Conservation (phyloP, 2,329 filamentous ascomycete species). For the Penicillium corylophilum region DNA sequence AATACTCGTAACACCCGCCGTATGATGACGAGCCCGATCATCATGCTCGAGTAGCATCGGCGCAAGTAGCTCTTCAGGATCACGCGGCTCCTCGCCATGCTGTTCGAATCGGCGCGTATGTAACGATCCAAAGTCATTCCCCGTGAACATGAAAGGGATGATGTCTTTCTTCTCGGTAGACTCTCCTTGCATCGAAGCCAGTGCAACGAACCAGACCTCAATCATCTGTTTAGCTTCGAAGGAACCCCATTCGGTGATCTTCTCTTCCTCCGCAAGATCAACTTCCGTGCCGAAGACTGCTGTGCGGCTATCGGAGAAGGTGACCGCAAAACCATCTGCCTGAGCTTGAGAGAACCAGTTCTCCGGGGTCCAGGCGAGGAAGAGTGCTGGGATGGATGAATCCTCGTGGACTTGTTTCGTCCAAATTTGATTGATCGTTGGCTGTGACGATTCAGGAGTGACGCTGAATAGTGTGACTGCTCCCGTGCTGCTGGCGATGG, state of each 20-base stretch:
- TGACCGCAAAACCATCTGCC: slow-evolving; percentile 61
- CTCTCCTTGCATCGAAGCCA: slow-evolving; percentile 20
- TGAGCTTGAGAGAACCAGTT: slow-evolving; percentile 23
- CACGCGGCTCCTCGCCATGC: slow-evolving; percentile 18
- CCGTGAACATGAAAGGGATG: slow-evolving; percentile 37
- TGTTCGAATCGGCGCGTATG: slow-evolving; percentile 31
- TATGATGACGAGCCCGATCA: slow-evolving; percentile 60
- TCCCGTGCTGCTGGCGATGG: slow-evolving; percentile 73
- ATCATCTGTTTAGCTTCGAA: slow-evolving; percentile 34
- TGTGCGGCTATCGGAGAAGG: slow-evolving; percentile 68
- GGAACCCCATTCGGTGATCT: slow-evolving; percentile 23
- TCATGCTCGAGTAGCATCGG: slow-evolving; percentile 28
- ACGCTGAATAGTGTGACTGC: slow-evolving; percentile 39
- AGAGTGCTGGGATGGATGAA: slow-evolving; percentile 63
- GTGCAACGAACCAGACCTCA: slow-evolving; percentile 43
- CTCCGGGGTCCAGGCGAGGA: slow-evolving; percentile 69
- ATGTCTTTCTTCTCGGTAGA: neutral
- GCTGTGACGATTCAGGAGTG: slow-evolving; percentile 11
- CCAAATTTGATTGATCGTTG: slow-evolving; percentile 37
- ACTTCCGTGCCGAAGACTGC: slow-evolving; percentile 52
- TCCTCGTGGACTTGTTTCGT: slow-evolving; percentile 54
- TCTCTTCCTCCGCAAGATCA: slow-evolving; percentile 10
- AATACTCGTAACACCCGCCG: slow-evolving; percentile 85
- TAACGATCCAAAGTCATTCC: slow-evolving; percentile 40
- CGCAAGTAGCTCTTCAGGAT: slow-evolving; percentile 14